Evolutionary conservation across 2,329 filamentous ascomycete species (phyloP), one percentile per base, ranked within the genome.

Genomic region (Celoporthe dispersa): DNA sequence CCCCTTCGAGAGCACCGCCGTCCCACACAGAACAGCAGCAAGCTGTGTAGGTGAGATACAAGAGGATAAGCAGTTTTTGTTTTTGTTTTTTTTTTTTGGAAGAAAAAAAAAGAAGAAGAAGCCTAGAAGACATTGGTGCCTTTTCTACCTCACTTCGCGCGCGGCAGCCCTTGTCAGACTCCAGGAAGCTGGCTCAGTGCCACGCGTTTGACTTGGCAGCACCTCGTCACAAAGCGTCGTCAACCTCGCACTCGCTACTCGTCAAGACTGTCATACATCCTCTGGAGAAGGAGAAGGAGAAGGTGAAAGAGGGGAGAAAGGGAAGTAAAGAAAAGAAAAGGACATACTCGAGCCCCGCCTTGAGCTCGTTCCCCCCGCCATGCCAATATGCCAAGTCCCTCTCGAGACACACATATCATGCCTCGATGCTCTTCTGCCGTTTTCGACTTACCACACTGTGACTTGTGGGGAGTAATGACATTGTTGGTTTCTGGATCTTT

Each of bases 121-220:
- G n/a, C n/a, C n/a, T n/a, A n/a, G n/a, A 28, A 16, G 7, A 28
- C 2, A 9, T 25, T 28, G 19, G 19, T n/a, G 5, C 9, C 25
- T 31, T 31, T 14, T 8, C 14, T 57, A 31, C 53, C 28, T 31
- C 25, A 19, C 53, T 31, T 57, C 25, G 57, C 57, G 57, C 57
- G 57, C 57, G 57, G 31, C 53, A 57, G 53, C 28, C 53, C 53
- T 57, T 7, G 53, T 57, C 53, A 19, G 53, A 57, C 53, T 16
- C 12, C 25, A 31, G 33, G 53, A 57, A 14, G 53, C 28, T 57
- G 9, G 53, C 53, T 31, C 53, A 33, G 28, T 70, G 68, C 57
- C 68, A 67, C 68, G 61, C 48, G 68, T 70, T 70, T 70, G 68
- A 70, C 68, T 70, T 67, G 68, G 68, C 68, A 57, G 25, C 44